Percentiles rank a stretch among this genome's conserved stretches.
Evolutionary conservation across 2,329 filamentous ascomycete genomes (phyloP).

Genomic region (Cordyceps cateniannulata): DNA sequence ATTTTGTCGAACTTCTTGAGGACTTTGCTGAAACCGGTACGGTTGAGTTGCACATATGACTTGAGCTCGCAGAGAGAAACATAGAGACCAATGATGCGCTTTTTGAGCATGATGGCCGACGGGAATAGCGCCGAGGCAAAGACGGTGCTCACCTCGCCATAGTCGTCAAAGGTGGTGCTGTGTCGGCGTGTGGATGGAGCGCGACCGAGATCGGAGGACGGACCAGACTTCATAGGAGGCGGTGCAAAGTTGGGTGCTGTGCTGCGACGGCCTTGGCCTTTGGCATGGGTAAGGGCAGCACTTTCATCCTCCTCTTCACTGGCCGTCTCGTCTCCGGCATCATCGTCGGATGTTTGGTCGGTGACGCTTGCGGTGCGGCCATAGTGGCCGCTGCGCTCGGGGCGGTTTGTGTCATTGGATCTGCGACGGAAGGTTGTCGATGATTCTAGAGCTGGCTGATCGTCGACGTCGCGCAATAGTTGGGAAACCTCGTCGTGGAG

Average conservation of each 20-base stretch:
- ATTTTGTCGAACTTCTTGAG: slow-evolving; percentile 99
- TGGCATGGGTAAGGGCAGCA: slow-evolving; percentile 43
- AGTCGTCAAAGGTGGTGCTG: slow-evolving; percentile 69
- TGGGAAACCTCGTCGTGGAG: slow-evolving; percentile 74
- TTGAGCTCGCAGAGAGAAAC: slow-evolving; percentile 93
- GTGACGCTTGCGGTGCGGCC: slow-evolving; percentile 27
- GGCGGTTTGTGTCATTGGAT: slow-evolving; percentile 22
- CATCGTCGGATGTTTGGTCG: slow-evolving; percentile 46
- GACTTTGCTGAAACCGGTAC: slow-evolving; percentile 92
- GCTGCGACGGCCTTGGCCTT: slow-evolving; percentile 31
- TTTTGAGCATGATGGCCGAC: slow-evolving; percentile 81
- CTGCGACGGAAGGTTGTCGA: slow-evolving; percentile 29
- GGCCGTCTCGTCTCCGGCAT: slow-evolving; percentile 56
- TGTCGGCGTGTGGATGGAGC: slow-evolving; percentile 49
- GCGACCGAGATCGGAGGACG: slow-evolving; percentile 50
- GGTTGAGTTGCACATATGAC: slow-evolving; percentile 92
- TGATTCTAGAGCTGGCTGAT: slow-evolving; percentile 49
- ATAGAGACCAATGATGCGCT: slow-evolving; percentile 79
- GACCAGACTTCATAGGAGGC: slow-evolving; percentile 50
- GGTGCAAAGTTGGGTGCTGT: slow-evolving; percentile 30
- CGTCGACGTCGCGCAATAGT: slow-evolving; percentile 67
- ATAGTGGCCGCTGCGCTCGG: slow-evolving; percentile 18
- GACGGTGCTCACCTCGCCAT: slow-evolving; percentile 60
- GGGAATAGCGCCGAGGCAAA: slow-evolving; percentile 56
- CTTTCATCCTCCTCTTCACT: slow-evolving; percentile 59